These are phyloP conservation scores for Floccularia luteovirens DNA, from an alignment of 768 basidiomycete species.

Conservation along the genomic window DNA sequence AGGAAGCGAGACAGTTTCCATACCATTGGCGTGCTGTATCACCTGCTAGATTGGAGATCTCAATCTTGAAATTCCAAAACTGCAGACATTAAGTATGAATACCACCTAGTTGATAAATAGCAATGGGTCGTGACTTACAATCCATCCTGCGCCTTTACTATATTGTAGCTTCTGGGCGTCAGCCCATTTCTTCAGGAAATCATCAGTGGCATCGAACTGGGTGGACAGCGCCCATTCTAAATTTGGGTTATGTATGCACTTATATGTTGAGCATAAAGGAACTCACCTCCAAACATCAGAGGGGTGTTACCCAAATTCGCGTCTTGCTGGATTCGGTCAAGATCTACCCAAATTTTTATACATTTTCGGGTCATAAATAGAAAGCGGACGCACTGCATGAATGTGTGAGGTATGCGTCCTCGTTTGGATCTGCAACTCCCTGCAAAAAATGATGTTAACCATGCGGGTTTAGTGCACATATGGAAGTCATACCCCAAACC, in stretches of 20 bases:
- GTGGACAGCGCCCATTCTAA: conserved; percentile 50
- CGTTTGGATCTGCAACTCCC: conserved; percentile 65
- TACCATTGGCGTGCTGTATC: conserved; percentile 59
- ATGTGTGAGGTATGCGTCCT: conserved; percentile 54
- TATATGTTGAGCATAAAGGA: not conserved
- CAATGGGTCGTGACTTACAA: conserved; percentile 35
- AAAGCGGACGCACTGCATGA: conserved; percentile 54
- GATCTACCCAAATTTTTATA: conserved; percentile 32
- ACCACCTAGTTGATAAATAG: too few relatives aligned
- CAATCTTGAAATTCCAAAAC: conserved; percentile 72
- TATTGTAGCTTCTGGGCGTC: conserved; percentile 71
- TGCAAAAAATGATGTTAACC: conserved; percentile 15
- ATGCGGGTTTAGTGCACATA: not conserved
- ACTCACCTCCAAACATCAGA: conserved; percentile 31
- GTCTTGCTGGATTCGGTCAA: conserved; percentile 40
- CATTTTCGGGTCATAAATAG: not conserved
- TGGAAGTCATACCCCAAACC: conserved; percentile 45
- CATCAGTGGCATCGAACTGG: conserved; percentile 53
- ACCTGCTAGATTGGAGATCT: conserved; percentile 43
- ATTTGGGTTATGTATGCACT: not conserved
- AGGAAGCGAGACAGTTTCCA: conserved; percentile 7
- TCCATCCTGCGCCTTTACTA: conserved; percentile 54
- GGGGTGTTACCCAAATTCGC: conserved; percentile 28
- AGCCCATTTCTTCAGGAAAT: conserved; percentile 60
- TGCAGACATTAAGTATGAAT: conserved; percentile 7